Conservation (phyloP, 169 alveolate species). For the Eimeria brunetti region DNA sequence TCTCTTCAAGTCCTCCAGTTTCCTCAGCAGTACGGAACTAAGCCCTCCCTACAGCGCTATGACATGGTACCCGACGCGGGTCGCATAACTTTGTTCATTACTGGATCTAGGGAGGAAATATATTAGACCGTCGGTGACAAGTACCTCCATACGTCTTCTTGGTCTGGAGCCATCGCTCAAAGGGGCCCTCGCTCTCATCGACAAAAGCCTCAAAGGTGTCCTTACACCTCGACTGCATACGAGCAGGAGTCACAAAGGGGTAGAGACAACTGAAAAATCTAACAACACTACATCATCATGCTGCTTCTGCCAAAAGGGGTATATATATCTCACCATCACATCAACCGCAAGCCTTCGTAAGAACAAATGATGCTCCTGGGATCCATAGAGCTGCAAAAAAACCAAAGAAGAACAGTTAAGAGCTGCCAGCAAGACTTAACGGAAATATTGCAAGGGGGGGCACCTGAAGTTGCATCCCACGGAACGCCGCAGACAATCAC, state of each 20-base stretch:
- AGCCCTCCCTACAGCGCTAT: not conserved
- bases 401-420: not conserved
- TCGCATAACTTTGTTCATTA: not conserved
- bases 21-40: not conserved
- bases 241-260: not conserved
- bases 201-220: constrained; percentile 64
- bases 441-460: not conserved
- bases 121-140: not conserved
- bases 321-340: constrained; percentile 66
- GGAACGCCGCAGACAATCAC: not conserved
- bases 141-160: constrained; percentile 67
- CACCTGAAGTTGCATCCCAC: not conserved
- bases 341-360: constrained; percentile 78
- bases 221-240: constrained; percentile 49
- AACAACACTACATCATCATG: not conserved
- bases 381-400: constrained; percentile 72
- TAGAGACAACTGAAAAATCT: not conserved
- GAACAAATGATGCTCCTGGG: constrained; percentile 77
- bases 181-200: constrained; percentile 68
- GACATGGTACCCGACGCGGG: not conserved
- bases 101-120: not conserved
- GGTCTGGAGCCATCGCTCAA: constrained; percentile 64
- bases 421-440: not conserved
- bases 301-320: not conserved
- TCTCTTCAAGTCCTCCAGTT: not conserved